phyloP scores from a whole-genome alignment of 2,329 filamentous ascomycete genomes.

The Trichoderma citrinoviride region DNA sequence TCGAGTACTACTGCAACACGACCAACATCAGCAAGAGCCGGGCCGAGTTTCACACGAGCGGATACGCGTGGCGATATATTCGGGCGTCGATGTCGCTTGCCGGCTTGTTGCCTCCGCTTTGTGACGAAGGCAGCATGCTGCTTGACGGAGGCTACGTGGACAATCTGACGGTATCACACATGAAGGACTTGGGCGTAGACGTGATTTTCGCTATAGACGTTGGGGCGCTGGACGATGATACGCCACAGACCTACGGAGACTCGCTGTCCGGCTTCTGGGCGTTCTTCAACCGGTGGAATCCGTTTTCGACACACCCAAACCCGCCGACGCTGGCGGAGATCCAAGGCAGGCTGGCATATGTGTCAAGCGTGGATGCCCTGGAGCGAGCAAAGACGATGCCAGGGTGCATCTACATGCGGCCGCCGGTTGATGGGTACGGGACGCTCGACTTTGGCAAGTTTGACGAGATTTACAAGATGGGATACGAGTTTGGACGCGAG shows the following conservation, averaged over 20 bases:
- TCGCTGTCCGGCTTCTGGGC: conserved; percentile 95
- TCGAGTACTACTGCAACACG: conserved; percentile 98
- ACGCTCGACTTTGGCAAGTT: conserved; percentile 97
- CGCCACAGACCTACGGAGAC: conserved; percentile 89
- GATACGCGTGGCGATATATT: conserved; percentile 97
- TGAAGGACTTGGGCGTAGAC: conserved; percentile 91
- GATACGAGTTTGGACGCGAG: conserved; percentile 80
- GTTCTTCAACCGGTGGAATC: conserved; percentile 94
- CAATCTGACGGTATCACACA: conserved; percentile 93
- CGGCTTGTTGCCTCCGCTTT: conserved; percentile 86
- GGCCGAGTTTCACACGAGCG: conserved; percentile 88
- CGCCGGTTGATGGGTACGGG: conserved; percentile 88
- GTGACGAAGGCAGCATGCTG: conserved; percentile 95
- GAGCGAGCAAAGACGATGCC: conserved; percentile 88
- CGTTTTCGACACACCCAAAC: conserved; percentile 83
- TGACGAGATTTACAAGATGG: conserved; percentile 90
- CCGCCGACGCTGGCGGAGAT: conserved; percentile 95
- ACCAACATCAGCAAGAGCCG: conserved; percentile 97
- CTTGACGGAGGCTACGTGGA: conserved; percentile 96
- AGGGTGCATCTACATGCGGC: conserved; percentile 94
- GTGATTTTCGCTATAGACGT: conserved; percentile 96
- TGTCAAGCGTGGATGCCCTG: conserved; percentile 89
- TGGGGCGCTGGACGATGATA: conserved; percentile 85
- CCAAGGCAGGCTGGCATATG: conserved; percentile 90
- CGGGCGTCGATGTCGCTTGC: conserved; percentile 95